Base-by-base conservation (phyloP, 768 basidiomycete species). In the Sporobolomyces roseus region DNA sequence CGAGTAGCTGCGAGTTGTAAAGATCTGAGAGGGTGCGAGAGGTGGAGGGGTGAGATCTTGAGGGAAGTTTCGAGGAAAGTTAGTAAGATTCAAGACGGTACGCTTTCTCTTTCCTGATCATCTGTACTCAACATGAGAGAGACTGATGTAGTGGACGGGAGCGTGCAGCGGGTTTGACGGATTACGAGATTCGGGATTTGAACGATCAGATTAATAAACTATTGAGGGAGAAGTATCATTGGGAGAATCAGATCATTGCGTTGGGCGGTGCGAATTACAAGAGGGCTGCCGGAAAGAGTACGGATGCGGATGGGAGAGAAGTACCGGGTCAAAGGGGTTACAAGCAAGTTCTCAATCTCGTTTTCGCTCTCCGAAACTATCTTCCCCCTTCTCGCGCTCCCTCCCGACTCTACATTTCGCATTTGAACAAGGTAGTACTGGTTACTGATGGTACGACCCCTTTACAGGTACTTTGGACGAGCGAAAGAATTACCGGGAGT, bases 171-270 rank as follows among this genome's bases (percentile, higher is more conserved):
- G 91, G 91, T 60, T 79, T 97, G 78, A 89, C 89, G 30, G 92
- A 97, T 81, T 97, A 97, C 77, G 93, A 97, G 81, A 86, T 93
- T 53, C 87, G 94, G 33, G 94, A 97, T 78, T 76, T 97, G 49
- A 99, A 99, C 77, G 93, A 98, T 78, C 93, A 97, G 76, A 99
- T 99, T 72, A 99, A 98, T 82, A 90, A 88, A 77, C 81, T 96
- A 19, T 81, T 99, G 83, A 84, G 94, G 38, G 94, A 99, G 80
- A 97, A 98, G 78, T 80, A 88, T 49, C 93, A 97, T 79, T 98
- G 92, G 91, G 94, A 98, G 81, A 93, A 93, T 74, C 93, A 96
- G 78, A 96, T 98, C 58, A 88, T 97, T n/a, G 87, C 87, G 9
- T 81, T 97, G 2, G 93, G 93, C 52, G 94, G 94, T 70, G 94